Evolutionary conservation across 2,329 filamentous ascomycete species (phyloP).

Genomic region (Epichloe aotearoae): DNA sequence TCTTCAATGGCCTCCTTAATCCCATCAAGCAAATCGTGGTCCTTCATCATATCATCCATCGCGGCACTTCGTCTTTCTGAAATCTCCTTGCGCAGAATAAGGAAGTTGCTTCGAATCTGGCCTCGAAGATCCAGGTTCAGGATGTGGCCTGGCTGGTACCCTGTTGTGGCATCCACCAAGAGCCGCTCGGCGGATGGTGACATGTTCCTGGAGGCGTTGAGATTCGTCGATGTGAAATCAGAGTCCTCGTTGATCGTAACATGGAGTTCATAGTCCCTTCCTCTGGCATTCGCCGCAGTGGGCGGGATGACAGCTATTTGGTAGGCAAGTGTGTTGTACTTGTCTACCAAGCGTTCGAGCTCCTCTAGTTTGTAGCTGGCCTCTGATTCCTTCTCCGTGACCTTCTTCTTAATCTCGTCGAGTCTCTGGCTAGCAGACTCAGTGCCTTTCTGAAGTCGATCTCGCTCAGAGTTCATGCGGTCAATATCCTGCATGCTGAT

Average conservation of each 20-base stretch:
- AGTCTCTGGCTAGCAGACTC: slow-evolving; percentile 63
- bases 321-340: slow-evolving; percentile 89
- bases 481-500: slow-evolving; percentile 98
- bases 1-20: slow-evolving; percentile 97
- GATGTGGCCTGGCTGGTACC: slow-evolving; percentile 81
- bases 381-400: slow-evolving; percentile 78
- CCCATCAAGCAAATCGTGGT: slow-evolving; percentile 83
- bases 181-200: slow-evolving; percentile 52
- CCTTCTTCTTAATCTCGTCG: slow-evolving; percentile 73
- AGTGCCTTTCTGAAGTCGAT: slow-evolving; percentile 80
- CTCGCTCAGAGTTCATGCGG: slow-evolving; percentile 92
- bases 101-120: slow-evolving; percentile 64
- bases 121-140: slow-evolving; percentile 81
- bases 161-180: slow-evolving; percentile 66
- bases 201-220: slow-evolving; percentile 27
- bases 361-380: slow-evolving; percentile 79
- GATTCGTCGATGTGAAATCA: slow-evolving; percentile 58
- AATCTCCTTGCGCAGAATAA: slow-evolving; percentile 73
- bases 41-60: slow-evolving; percentile 85
- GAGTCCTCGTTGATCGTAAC: slow-evolving; percentile 68
- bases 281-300: slow-evolving; percentile 74
- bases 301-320: slow-evolving; percentile 82
- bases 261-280: slow-evolving; percentile 69
- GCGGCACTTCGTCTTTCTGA: slow-evolving; percentile 73
- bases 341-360: slow-evolving; percentile 78